Percentiles rank a stretch among this genome's conserved stretches.
These are phyloP conservation scores for Populus tremula DNA, from an alignment of 345 rosid genomes.

Conservation along the genomic window DNA sequence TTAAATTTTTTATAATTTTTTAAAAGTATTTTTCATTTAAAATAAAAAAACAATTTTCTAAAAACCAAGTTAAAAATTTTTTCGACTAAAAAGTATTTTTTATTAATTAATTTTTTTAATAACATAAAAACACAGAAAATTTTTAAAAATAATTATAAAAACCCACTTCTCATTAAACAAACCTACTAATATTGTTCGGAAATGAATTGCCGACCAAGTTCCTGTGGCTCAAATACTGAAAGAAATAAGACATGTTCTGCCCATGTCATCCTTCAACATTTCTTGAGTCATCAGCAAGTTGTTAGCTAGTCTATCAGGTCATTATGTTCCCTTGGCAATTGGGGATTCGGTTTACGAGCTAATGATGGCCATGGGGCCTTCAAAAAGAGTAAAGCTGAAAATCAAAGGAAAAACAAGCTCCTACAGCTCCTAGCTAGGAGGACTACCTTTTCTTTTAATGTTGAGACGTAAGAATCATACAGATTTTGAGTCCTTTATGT, in stretches of 20 bases:
- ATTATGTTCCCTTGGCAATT: conserved; percentile 4
- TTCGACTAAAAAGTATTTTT: no score
- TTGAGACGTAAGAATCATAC: background rate
- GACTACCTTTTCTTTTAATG: background rate
- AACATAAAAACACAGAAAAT: no score
- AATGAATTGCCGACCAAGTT: background rate
- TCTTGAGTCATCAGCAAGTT: background rate
- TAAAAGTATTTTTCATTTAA: no score
- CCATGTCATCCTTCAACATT: background rate
- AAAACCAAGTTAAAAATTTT: no score
- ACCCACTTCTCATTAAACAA: no score
- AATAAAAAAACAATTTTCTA: no score
- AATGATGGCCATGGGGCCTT: conserved; percentile 13
- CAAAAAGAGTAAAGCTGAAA: conserved; percentile 3
- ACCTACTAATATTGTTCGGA: background rate
- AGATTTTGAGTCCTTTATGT: background rate
- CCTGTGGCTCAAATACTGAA: background rate
- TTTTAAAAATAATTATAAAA: no score
- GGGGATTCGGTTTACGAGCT: conserved; percentile 20
- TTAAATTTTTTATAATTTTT: no score
- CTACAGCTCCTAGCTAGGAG: background rate
- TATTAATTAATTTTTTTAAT: no score
- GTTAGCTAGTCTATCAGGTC: no score
- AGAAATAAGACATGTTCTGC: background rate
- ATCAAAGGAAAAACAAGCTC: background rate